Conservation (phyloP, 2,329 filamentous ascomycete species). For the Trichoderma cornu-damae region DNA sequence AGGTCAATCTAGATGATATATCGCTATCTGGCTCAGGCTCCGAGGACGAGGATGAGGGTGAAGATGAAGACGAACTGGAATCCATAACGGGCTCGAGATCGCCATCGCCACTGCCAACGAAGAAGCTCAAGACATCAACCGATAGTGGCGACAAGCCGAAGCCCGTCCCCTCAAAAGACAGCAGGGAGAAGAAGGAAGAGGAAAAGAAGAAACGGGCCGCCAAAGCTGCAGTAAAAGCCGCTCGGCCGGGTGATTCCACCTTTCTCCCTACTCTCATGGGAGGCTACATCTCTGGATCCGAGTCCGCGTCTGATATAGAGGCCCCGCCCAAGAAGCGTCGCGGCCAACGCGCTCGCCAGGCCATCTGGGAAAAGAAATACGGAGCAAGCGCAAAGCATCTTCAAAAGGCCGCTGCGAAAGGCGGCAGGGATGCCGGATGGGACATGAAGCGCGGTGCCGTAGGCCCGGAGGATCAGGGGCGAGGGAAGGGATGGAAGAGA, state of each 20-base stretch:
- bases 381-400: conserved; percentile 66
- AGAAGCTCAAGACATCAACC: conserved; percentile 33
- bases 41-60: conserved; percentile 23
- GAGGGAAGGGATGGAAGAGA: conserved; percentile 49
- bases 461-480: conserved; percentile 35
- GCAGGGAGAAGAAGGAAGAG: conserved; percentile 21
- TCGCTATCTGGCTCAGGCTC: conserved; percentile 35
- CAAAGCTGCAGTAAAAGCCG: conserved; percentile 21
- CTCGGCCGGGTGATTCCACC: conserved; percentile 42
- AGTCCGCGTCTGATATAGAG: conserved; percentile 64
- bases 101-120: conserved; percentile 31
- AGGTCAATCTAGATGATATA: conserved; percentile 37
- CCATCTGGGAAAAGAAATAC: conserved; percentile 77
- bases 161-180: conserved; percentile 16
- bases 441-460: conserved; percentile 53
- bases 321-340: conserved; percentile 56
- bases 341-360: conserved; percentile 71
- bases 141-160: conserved; percentile 4
- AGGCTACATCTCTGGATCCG: conserved; percentile 73
- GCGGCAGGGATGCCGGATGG: conserved; percentile 49
- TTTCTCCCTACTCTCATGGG: conserved; percentile 74
- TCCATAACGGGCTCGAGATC: conserved; percentile 27
- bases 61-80: conserved; percentile 23
- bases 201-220: conserved; percentile 20
- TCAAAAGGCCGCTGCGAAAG: conserved; percentile 34